phyloP scores from a whole-genome alignment of 805 yeast species.

The Candida arabinofermentans region DNA sequence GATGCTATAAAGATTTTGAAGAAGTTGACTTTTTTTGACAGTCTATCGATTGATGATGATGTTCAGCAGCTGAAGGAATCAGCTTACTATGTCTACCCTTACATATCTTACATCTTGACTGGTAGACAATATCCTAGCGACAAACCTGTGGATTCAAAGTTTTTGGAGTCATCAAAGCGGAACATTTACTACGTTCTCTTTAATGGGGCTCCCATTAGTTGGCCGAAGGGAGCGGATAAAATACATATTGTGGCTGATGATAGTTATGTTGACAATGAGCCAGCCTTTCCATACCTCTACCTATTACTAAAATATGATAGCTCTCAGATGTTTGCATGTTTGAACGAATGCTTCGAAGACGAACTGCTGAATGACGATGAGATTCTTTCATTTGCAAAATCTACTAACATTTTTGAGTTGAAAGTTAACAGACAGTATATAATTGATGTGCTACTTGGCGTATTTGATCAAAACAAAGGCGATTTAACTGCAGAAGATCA shows the following conservation, averaged over 20 bases:
- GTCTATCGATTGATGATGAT: slow-evolving; percentile 8
- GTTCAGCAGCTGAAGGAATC: slow-evolving; percentile 8
- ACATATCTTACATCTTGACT: slow-evolving; percentile 63
- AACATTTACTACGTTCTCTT: slow-evolving; percentile 55
- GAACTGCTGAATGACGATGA: slow-evolving; percentile 63
- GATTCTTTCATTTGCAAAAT: slow-evolving; percentile 19
- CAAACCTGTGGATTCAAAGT: slow-evolving; percentile 34
- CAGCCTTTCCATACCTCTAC: slow-evolving; percentile 68
- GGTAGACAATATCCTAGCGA: slow-evolving; percentile 83
- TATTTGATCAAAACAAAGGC: slow-evolving; percentile 37
- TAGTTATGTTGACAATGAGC: slow-evolving; percentile 31
- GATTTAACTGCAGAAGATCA: slow-evolving; percentile 30
- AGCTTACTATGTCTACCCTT: slow-evolving; percentile 45
- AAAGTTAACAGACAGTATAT: slow-evolving; percentile 70
- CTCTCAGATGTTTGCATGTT: slow-evolving; percentile 55
- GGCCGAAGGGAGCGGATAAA: slow-evolving; percentile 39
- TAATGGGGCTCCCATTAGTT: slow-evolving; percentile 46
- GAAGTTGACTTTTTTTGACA: slow-evolving; percentile 8
- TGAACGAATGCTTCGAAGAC: slow-evolving; percentile 86
- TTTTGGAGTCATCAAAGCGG: slow-evolving; percentile 41
- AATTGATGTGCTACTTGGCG: slow-evolving; percentile 64
- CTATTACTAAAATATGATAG: slow-evolving; percentile 53
- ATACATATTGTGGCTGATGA: slow-evolving; percentile 31
- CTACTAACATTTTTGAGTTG: slow-evolving; percentile 23
- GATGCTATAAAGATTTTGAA: slow-evolving; percentile 46